Base-by-base conservation (phyloP, 2,329 filamentous ascomycete genomes). In the Zymoseptoria pseudotritici region DNA sequence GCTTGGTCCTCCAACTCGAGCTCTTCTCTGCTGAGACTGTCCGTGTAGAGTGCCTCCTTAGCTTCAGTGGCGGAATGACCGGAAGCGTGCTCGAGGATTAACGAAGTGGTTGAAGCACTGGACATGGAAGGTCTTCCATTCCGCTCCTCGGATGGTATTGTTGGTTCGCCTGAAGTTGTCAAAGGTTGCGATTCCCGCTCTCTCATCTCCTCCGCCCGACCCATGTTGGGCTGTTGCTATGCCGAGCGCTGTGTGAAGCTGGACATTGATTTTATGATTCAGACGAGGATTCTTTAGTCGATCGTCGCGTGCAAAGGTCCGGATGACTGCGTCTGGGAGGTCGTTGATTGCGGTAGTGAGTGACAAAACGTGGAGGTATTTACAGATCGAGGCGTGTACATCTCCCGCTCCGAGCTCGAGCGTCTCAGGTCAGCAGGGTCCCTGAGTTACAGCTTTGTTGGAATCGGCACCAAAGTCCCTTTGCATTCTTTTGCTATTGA, bases 101-200 rank as follows among this genome's bases (percentile, higher is more conserved):
- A 80, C 67, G 90, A 93, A 3, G 88, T 91, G 10, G 90, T 93
- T 36, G 90, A 94, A n/a, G 86, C 86, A 50, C 87, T 88, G n/a
- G 88, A 90, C 53, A 83, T 74, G 3, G 89, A 90, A 55, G 64
- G 57, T 71, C 70, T 5, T 66, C 72, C 53, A 69, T 69, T 63
- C 73, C 73, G 58, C 50, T 63, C 58, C 62, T 73, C 70, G 60
- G 73, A 74, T 60, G 63, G 60, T 46, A 46, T 46, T 61, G 69
- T 71, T 58, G 69, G 54, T n/a, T 65, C 63, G 57, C 74, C 69
- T 46, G 73, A 65, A 54, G 70, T 69, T 26, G 73, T 76, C 21
- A 80, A 72, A 60, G 78, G 77, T 67, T 76, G 72, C 58, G 74
- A 72, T 72, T 80, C 77, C 69, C 80, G 77, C 63, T 76, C 72